phyloP scores from a whole-genome alignment of 2,329 filamentous ascomycete genomes.

The Aspergillus transmontanensis region DNA sequence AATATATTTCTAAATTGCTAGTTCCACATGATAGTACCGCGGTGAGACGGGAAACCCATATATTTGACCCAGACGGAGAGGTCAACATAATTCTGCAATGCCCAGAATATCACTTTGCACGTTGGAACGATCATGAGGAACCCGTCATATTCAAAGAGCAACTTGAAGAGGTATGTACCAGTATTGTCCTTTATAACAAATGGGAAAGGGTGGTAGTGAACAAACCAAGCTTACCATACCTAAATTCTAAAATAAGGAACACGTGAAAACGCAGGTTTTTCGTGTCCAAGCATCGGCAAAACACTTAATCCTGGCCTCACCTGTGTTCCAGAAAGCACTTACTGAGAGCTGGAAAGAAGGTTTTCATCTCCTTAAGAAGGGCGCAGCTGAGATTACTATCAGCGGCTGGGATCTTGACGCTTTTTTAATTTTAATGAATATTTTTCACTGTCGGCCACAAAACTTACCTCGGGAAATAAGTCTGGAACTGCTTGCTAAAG shows the following conservation, averaged over 20 bases:
- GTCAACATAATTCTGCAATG: neutral
- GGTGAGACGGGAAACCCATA: neutral
- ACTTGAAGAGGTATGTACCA: neutral
- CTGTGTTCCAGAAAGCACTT: neutral
- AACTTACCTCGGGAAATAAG: neutral
- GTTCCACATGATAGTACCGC: neutral
- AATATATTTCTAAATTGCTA: too few relatives aligned
- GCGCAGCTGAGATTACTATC: neutral
- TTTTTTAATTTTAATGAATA: neutral
- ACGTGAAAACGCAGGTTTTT: neutral
- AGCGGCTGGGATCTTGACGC: neutral
- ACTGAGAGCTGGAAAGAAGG: neutral
- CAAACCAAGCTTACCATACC: neutral
- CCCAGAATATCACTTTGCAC: neutral
- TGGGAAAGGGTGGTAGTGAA: neutral
- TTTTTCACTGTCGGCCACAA: neutral
- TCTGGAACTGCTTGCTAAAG: neutral
- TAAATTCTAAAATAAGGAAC: neutral
- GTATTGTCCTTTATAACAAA: neutral
- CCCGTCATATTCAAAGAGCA: neutral
- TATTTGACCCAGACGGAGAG: neutral
- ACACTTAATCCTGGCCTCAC: neutral
- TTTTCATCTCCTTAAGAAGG: neutral
- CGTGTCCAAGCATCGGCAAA: neutral
- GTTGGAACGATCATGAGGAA: neutral